phyloP scores from a whole-genome alignment of 2,329 filamentous ascomycete genomes.

The Aspergillus chevalieri region DNA sequence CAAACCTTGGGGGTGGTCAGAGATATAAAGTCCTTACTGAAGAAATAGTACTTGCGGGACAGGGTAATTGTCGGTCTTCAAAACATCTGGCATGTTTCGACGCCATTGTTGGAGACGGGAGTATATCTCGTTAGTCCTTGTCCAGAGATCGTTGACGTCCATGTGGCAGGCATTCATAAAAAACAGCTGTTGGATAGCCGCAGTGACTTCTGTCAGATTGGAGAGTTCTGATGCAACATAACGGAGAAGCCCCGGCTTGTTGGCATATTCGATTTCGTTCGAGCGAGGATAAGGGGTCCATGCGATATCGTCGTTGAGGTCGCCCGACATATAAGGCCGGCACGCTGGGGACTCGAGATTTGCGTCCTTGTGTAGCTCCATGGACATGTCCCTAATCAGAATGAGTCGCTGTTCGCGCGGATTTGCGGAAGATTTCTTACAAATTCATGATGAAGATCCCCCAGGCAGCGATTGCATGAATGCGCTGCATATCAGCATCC shows the following conservation, averaged over 20 bases:
- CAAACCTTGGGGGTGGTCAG: not conserved
- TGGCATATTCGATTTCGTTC: slow-evolving; percentile 20
- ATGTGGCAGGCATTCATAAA: slow-evolving; percentile 13
- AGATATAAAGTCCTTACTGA: slow-evolving; percentile 18
- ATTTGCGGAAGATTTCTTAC: slow-evolving; percentile 9
- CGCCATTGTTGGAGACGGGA: slow-evolving; percentile 19
- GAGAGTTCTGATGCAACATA: slow-evolving; percentile 16
- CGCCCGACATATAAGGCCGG: slow-evolving; percentile 9
- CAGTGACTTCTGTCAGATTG: slow-evolving; percentile 17
- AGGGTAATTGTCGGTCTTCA: slow-evolving; percentile 11
- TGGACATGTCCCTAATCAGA: slow-evolving; percentile 21
- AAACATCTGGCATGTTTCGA: slow-evolving; percentile 12
- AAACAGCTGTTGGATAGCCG: slow-evolving; percentile 20
- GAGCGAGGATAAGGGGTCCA: slow-evolving; percentile 30
- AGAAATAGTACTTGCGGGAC: slow-evolving; percentile 23
- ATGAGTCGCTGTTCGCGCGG: not conserved
- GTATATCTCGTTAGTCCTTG: slow-evolving; percentile 13
- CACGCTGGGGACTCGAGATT: slow-evolving; percentile 15
- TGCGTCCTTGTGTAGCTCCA: slow-evolving; percentile 16
- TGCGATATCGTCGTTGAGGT: slow-evolving; percentile 10
- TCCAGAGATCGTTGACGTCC: slow-evolving; percentile 12
- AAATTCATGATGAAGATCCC: slow-evolving; percentile 25
- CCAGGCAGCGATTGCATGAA: slow-evolving; percentile 23
- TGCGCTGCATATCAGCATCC: slow-evolving; percentile 14
- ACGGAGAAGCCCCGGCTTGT: slow-evolving; percentile 22